A percentile compares a stretch with the other conserved stretches of the same genome.
These are phyloP conservation scores for Solanum corneliomulleri DNA, from an alignment of 257 asterid species.

Conservation along the genomic window DNA sequence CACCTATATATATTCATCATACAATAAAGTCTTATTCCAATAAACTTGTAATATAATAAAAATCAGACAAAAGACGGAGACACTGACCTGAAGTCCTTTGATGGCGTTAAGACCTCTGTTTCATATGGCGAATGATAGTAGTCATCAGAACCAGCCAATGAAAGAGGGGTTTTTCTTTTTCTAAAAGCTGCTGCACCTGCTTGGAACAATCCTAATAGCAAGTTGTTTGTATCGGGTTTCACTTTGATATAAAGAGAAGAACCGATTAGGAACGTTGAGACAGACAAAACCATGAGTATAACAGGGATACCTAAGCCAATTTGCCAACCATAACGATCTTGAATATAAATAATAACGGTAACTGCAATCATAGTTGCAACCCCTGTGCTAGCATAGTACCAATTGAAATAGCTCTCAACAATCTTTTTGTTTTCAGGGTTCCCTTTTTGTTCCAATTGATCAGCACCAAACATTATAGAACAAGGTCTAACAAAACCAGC, in stretches of 20 bases:
- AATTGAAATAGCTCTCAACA: not conserved
- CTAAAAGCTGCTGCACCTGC: not conserved
- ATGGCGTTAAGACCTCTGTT: too few species aligned
- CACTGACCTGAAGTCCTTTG: too few species aligned
- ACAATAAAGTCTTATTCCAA: too few species aligned
- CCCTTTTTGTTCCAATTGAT: not conserved
- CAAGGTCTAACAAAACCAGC: constrained; percentile 15
- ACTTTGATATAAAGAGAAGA: not conserved
- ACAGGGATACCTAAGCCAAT: constrained; percentile 10
- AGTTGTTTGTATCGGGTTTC: not conserved
- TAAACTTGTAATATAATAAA: too few species aligned
- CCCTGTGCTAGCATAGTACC: constrained; percentile 7
- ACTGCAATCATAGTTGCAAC: constrained; percentile 5
- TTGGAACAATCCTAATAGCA: not conserved
- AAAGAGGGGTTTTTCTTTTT: not conserved
- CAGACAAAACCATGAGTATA: not conserved
- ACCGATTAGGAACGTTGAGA: not conserved
- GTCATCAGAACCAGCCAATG: too few species aligned
- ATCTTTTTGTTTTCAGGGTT: not conserved
- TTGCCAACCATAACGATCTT: constrained; percentile 13
- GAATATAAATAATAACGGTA: constrained; percentile 4
- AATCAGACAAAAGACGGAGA: too few species aligned
- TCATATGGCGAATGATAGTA: too few species aligned
- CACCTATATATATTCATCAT: too few species aligned
- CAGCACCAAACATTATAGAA: constrained; percentile 9